Percentiles rank a stretch among this genome's conserved stretches.
Conservation (phyloP, 176 grass and related monocot species). For the Calamus simplicifolius region DNA sequence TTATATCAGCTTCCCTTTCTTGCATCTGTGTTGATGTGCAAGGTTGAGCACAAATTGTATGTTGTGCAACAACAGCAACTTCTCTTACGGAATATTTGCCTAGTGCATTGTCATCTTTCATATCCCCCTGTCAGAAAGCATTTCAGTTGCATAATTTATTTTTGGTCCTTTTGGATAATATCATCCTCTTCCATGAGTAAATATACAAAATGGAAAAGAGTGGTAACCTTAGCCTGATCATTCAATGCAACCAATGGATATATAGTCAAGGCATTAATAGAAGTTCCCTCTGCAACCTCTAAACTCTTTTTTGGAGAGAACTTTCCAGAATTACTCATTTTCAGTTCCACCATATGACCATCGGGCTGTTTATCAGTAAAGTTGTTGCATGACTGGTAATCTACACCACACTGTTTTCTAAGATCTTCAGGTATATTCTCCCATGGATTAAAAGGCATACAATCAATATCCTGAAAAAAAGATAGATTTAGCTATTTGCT, state of each 20-base stretch:
- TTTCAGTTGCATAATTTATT: too few species aligned
- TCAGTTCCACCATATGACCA: conserved; percentile 16
- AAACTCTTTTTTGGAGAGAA: conserved; percentile 13
- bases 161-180: too few species aligned
- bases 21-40: too few species aligned
- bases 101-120: too few species aligned
- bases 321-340: neutral
- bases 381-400: conserved; percentile 12
- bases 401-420: conserved; percentile 19
- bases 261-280: conserved; percentile 6
- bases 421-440: conserved; percentile 33
- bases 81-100: too few species aligned
- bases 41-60: too few species aligned
- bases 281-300: conserved; percentile 20
- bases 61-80: too few species aligned
- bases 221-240: neutral
- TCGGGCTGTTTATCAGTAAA: conserved; percentile 2
- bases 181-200: too few species aligned
- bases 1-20: too few species aligned
- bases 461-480: conserved; percentile 64
- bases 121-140: too few species aligned
- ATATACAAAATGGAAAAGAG: too few species aligned
- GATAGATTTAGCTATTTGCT: conserved; percentile 10
- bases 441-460: conserved; percentile 49
- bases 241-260: conserved; percentile 10